Percentiles rank a stretch among this genome's conserved stretches.
Conservation (phyloP, 306 rosid species). For the Begonia loranthoides region DNA sequence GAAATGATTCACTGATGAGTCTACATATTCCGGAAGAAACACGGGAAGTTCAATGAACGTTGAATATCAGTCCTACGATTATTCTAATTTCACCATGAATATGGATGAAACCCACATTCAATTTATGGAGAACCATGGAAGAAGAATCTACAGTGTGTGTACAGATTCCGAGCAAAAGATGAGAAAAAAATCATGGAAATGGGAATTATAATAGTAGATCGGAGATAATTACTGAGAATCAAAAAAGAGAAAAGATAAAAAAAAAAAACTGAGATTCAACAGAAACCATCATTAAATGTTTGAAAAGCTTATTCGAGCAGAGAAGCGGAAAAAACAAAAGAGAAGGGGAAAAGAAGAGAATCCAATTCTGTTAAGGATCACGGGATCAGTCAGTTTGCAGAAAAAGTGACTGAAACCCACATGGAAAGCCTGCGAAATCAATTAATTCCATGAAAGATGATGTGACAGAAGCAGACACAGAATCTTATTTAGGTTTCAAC, state of each 20-base stretch:
- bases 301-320: neutral
- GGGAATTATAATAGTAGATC: neutral
- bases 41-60: too few relatives aligned
- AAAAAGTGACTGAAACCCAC: neutral
- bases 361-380: neutral
- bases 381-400: neutral
- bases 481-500: neutral
- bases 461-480: neutral
- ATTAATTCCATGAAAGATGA: neutral
- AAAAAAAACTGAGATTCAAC: neutral
- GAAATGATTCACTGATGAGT: neutral
- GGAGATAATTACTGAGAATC: neutral
- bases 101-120: too few relatives aligned
- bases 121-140: too few relatives aligned
- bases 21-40: too few relatives aligned
- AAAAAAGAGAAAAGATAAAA: neutral
- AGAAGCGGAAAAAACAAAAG: conserved; percentile 2
- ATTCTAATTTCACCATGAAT: too few relatives aligned
- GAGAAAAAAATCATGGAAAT: too few relatives aligned
- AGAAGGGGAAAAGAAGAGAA: neutral
- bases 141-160: too few relatives aligned
- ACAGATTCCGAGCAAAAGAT: too few relatives aligned
- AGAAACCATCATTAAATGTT: neutral
- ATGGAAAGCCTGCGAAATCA: conserved; percentile 1
- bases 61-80: too few relatives aligned